phyloP scores from a whole-genome alignment of 2,329 filamentous ascomycete species.

The Massarina eburnea region DNA sequence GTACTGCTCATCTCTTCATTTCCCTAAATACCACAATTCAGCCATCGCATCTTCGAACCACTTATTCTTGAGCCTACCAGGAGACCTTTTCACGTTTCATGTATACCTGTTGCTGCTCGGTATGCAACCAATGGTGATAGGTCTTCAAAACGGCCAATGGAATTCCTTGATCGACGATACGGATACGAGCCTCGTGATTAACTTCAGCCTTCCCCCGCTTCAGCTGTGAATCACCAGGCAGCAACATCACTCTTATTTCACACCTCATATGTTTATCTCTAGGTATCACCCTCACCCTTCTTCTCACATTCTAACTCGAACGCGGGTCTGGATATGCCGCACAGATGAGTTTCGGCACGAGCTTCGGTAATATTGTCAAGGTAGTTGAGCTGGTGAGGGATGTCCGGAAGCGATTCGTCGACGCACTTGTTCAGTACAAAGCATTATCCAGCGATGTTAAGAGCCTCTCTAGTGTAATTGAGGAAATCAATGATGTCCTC shows the following conservation, averaged over 20 bases:
- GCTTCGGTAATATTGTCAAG: conserved; percentile 5
- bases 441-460: conserved; percentile 2
- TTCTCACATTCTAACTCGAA: too few species aligned
- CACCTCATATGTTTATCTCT: too few species aligned
- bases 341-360: conserved; percentile 9
- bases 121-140: too few species aligned
- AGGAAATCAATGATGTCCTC: conserved; percentile 1
- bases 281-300: too few species aligned
- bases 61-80: too few species aligned
- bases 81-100: too few species aligned
- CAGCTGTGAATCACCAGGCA: neutral
- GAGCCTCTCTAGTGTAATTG: neutral
- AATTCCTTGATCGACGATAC: neutral
- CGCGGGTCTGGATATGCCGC: too few species aligned
- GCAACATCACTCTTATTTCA: neutral
- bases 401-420: conserved; percentile 6
- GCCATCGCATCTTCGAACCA: too few species aligned
- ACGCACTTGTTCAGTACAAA: conserved; percentile 5
- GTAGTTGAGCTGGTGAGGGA: conserved; percentile 4
- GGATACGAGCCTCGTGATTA: neutral
- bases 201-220: neutral
- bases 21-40: too few species aligned
- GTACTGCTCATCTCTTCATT: too few species aligned
- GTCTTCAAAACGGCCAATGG: neutral
- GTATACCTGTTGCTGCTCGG: too few species aligned